Conservation (phyloP, 495 filamentous ascomycete species). For the Cairneyella variabilis region DNA sequence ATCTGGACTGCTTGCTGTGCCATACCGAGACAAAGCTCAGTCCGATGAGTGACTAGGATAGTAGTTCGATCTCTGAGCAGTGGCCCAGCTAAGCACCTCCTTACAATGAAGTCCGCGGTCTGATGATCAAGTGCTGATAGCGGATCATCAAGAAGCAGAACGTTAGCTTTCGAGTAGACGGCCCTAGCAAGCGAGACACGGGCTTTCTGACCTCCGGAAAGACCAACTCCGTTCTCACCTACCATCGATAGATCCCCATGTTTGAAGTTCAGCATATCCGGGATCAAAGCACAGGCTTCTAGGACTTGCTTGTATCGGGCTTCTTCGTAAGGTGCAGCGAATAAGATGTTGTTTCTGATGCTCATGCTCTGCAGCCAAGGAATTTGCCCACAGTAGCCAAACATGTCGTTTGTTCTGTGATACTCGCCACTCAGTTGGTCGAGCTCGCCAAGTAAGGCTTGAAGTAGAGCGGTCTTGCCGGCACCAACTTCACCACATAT, state of each 20-base stretch:
- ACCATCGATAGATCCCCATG: slow-evolving; percentile 55
- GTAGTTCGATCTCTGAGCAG: slow-evolving; percentile 59
- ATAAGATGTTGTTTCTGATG: slow-evolving; percentile 50
- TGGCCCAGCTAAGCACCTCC: slow-evolving; percentile 61
- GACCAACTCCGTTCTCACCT: slow-evolving; percentile 59
- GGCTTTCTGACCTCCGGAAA: slow-evolving; percentile 67
- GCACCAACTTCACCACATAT: slow-evolving; percentile 65
- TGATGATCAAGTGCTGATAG: slow-evolving; percentile 51
- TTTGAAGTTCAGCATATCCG: slow-evolving; percentile 53
- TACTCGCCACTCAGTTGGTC: slow-evolving; percentile 59
- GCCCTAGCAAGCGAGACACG: slow-evolving; percentile 37
- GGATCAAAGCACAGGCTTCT: slow-evolving; percentile 51
- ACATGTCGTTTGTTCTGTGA: slow-evolving; percentile 57
- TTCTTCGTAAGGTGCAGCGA: slow-evolving; percentile 67
- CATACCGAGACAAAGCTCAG: slow-evolving; percentile 58
- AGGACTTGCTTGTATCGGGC: slow-evolving; percentile 54
- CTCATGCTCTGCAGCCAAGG: slow-evolving; percentile 94
- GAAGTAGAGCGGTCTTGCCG: slow-evolving; percentile 77
- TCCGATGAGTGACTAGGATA: slow-evolving; percentile 77
- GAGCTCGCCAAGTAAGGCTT: slow-evolving; percentile 75
- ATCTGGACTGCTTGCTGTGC: slow-evolving; percentile 70
- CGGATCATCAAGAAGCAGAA: slow-evolving; percentile 37
- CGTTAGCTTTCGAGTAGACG: slow-evolving; percentile 29
- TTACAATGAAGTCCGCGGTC: slow-evolving; percentile 69
- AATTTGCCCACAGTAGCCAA: slow-evolving; percentile 79